Base-by-base conservation (phyloP, 2,329 filamentous ascomycete species). In the Pseudopyrenochaeta lycopersici region DNA sequence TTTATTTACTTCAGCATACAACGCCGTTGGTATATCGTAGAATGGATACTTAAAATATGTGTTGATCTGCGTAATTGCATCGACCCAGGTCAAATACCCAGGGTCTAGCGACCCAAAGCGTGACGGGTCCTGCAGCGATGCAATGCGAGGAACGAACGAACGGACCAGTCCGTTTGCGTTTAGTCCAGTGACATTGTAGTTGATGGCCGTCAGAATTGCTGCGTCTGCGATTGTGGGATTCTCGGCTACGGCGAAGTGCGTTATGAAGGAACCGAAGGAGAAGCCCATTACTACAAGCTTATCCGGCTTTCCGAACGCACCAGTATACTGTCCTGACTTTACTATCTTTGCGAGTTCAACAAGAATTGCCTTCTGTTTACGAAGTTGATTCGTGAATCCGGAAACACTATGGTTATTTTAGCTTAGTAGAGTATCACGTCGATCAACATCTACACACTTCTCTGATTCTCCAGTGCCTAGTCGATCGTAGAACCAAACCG, bases 401-500 rank as follows among this genome's bases (percentile, higher is more conserved):
- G 46, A 44, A n/a, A 49, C 23, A n/a, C n/a, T n/a, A n/a, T n/a
- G n/a, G n/a, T n/a, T n/a, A n/a, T n/a, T n/a, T n/a, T n/a, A n/a
- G n/a, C n/a, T n/a, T n/a, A n/a, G n/a, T n/a, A n/a, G n/a, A n/a
- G n/a, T n/a, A n/a, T n/a, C n/a, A n/a, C n/a, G n/a, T n/a, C n/a
- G n/a, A 47, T 20, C 52, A n/a, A 56, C 12, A n/a, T n/a, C n/a
- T n/a, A n/a, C n/a, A n/a, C n/a, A 66, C 63, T 62, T 67, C 1
- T 56, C 49, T 7, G 73, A 75, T 36, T 62, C 42, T 10, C 73
- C 74, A 9, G 60, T 63, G 10, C 73, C 75, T 9, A 76, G 60
- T n/a, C 75, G 68, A 55, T 77, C 73, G 50, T 76, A 76, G 44
- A 63, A 71, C 47, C 75, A 74, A 12, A 75, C 64, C 3, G 71